Evolutionary conservation across 1,284 basidiomycete species (phyloP).

Genomic region (Dichomitus squalens): DNA sequence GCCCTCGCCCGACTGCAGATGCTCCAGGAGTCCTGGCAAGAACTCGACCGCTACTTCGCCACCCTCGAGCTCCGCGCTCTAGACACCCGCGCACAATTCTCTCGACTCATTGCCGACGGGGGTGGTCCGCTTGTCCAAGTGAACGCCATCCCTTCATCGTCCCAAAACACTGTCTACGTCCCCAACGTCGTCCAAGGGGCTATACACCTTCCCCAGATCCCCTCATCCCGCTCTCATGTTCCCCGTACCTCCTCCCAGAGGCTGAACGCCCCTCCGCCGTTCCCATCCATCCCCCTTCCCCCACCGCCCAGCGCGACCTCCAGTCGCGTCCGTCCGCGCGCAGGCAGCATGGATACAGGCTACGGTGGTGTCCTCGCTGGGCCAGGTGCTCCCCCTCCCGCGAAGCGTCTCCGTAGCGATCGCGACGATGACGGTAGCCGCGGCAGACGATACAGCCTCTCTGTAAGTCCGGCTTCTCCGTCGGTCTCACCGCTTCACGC

Average conservation of each 20-base stretch:
- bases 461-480: conserved; percentile 27
- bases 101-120: conserved; percentile 46
- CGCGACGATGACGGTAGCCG: conserved; percentile 26
- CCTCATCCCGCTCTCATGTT: conserved; percentile 25
- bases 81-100: conserved; percentile 54
- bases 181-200: conserved; percentile 19
- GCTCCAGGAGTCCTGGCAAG: conserved; percentile 54
- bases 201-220: conserved; percentile 6
- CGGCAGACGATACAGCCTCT: conserved; percentile 24
- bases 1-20: conserved; percentile 51
- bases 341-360: conserved; percentile 42
- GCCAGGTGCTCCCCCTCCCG: conserved; percentile 42
- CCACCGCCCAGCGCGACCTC: conserved; percentile 31
- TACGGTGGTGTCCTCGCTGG: conserved; percentile 29
- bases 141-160: conserved; percentile 7
- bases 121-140: conserved; percentile 44
- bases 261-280: conserved; percentile 28
- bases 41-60: conserved; percentile 53
- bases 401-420: conserved; percentile 46
- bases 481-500: neutral
- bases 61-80: conserved; percentile 46
- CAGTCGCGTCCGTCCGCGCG: conserved; percentile 42
- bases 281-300: conserved; percentile 31
- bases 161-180: conserved; percentile 17
- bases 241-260: conserved; percentile 16